phyloP scores from a whole-genome alignment of 129 eudicot species.

The Flaveria trinervia region DNA sequence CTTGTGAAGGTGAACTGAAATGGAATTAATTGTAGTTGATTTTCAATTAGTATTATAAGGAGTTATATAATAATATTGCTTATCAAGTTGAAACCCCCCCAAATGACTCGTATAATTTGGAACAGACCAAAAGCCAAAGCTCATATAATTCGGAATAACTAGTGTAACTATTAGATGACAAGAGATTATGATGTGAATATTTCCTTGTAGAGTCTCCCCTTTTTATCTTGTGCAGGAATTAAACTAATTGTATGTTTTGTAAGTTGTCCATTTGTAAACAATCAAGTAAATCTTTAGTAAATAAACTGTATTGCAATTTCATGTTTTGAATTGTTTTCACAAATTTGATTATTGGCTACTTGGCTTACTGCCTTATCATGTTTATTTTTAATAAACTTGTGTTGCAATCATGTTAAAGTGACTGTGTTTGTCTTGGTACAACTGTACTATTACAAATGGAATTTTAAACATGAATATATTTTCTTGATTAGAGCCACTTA shows the following conservation, averaged over 20 bases:
- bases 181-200: conserved; percentile 18
- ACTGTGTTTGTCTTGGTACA: conserved; percentile 15
- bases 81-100: not conserved
- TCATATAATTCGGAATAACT: not conserved
- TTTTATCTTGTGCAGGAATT: not conserved
- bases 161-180: not conserved
- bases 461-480: not conserved
- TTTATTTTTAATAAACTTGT: conserved; percentile 7
- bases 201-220: no score
- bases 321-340: not conserved
- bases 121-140: not conserved
- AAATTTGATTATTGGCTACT: not conserved
- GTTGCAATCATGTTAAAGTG: conserved; percentile 1
- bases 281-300: no score
- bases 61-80: not conserved
- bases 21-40: no score
- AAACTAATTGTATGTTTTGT: not conserved
- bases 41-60: conserved; percentile 10
- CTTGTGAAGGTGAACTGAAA: no score
- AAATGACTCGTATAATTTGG: not conserved
- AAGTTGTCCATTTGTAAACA: not conserved
- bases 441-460: not conserved
- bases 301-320: no score
- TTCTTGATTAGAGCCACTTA: conserved; percentile 16
- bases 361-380: not conserved